Evolutionary conservation across 305 asterid genomes (phyloP), one percentile per base, ranked within the genome.

Genomic region (Ruellia speciosa): DNA sequence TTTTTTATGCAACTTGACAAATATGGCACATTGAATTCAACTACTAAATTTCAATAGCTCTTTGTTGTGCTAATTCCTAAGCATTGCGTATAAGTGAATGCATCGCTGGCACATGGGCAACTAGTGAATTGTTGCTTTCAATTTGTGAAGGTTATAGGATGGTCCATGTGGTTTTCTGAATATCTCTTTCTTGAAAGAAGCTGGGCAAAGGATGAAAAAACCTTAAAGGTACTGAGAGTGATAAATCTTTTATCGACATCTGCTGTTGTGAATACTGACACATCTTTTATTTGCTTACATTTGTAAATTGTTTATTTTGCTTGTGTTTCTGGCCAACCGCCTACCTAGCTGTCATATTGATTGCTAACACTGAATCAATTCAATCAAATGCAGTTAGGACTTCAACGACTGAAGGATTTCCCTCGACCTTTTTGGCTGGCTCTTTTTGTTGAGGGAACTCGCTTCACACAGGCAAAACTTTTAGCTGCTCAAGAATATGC

Each of bases 131-230:
- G 14, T 28, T 70, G 33, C 52, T 47, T 52, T 43, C 16, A 17
- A 56, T 75, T 43, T 48, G 17, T 82, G 81, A 72, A 92, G 99
- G 99, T 92, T 62, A 79, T 92, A 59, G 99, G 97, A 59, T 92
- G 97, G 99, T 88, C 99, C 58, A 92, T 92, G 99, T 92, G 99
- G 99, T 92, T 92, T 65, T 78, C 95, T 47, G 95, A 86, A 70
- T 88, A 92, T 77, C 86, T 92, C 37, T 92, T 86, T 74, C 96
- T 92, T 67, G 99, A 92, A 75, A 82, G 99, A 76, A 86, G 69
- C 69, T 92, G 99, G 99, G 94, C 89, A 46, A 86, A 72, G 69
- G 99, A 92, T 78, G 97, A 92, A 75, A 67, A 17, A 75, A 92
- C 85, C 18, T 68, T 92, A 60, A 88, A 86, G 95, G 99, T 92